Base-by-base conservation (phyloP, 305 asterid species). In the Andrographis paniculata region DNA sequence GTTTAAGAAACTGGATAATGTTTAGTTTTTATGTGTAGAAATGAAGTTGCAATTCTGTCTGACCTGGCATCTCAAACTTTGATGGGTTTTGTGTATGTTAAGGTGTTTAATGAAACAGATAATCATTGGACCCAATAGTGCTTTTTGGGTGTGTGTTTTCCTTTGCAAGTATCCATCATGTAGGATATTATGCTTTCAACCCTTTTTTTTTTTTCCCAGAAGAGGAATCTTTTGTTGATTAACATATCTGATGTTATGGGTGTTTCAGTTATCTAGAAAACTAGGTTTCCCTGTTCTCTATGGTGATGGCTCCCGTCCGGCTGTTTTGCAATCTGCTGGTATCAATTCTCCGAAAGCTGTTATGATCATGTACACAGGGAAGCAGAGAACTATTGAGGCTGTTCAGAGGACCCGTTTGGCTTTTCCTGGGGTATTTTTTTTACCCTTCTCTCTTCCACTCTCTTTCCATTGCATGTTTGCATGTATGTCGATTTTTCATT, bases 241-340 rank as follows among this genome's bases (percentile, higher is more conserved):
- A 7, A 49, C 16, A 14, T 35, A 33, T 44, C 35, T 44, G 19
- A 36, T 44, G 61, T 50, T 52, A 28, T 44, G 50, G 20, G 52
- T 20, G 31, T 52, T 45, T 66, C 83, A 91, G 99, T 67, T 79
- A 61, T 91, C 95, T 41, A 77, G 76, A 69, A 69, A 84, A 53
- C 95, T 79, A 19, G 95, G 94, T 56, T 91, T 91, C 66, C 94
- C 95, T 9, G 94, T 87, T 62, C 83, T 77, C 18, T 91, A 83
- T 50, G 99, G 99, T 17, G 99, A 91, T 70, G 99, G 99, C 28
- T 79, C 96, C 42, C 81, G 93, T 45, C 95, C 99, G 47, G 81
- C 95, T 17, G 96, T 91, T 60, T 73, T 91, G 76, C 87, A 87
- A 65, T 87, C 96, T 49, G 96, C 96, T 60, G 99, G 99, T 58